These are phyloP conservation scores for Biscutella auriculata DNA, from an alignment of 441 rosid genomes.

Conservation along the genomic window DNA sequence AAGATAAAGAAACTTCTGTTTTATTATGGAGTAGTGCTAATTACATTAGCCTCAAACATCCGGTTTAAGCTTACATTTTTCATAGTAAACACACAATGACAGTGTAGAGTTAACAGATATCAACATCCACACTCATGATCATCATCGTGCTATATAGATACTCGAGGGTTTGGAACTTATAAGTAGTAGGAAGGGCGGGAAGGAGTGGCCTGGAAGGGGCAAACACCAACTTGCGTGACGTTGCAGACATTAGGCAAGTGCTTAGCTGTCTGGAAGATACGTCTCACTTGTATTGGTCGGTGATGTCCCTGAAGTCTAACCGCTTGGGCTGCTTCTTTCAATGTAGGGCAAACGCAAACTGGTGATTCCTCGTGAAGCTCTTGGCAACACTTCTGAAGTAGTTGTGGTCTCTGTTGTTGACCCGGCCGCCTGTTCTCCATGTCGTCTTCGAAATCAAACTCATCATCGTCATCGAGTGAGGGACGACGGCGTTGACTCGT, in stretches of 20 bases:
- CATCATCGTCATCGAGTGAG: neutral
- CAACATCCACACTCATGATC: neutral
- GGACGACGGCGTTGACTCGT: neutral
- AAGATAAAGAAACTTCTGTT: neutral
- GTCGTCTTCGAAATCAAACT: slow-evolving; percentile 12
- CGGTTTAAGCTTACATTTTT: neutral
- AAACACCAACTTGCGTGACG: too few relatives aligned
- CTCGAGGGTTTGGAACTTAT: neutral
- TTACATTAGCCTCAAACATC: slow-evolving; percentile 4
- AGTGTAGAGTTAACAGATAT: neutral
- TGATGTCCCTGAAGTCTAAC: too few relatives aligned
- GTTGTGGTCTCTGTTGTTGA: too few relatives aligned
- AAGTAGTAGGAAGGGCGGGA: neutral
- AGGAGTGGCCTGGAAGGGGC: too few relatives aligned
- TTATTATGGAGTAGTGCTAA: slow-evolving; percentile 1
- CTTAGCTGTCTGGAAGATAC: too few relatives aligned
- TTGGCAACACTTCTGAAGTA: too few relatives aligned
- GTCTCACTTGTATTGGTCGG: too few relatives aligned
- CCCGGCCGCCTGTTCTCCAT: neutral
- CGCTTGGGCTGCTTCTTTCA: too few relatives aligned
- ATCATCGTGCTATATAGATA: neutral
- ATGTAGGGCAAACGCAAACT: too few relatives aligned
- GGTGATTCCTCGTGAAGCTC: too few relatives aligned
- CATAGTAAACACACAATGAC: neutral
- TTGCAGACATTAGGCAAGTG: too few relatives aligned